A percentile compares a stretch with the other conserved stretches of the same genome.
phyloP scores from a whole-genome alignment of 192 early-diverging fungal genomes.

The Allomyces macrogynus region DNA sequence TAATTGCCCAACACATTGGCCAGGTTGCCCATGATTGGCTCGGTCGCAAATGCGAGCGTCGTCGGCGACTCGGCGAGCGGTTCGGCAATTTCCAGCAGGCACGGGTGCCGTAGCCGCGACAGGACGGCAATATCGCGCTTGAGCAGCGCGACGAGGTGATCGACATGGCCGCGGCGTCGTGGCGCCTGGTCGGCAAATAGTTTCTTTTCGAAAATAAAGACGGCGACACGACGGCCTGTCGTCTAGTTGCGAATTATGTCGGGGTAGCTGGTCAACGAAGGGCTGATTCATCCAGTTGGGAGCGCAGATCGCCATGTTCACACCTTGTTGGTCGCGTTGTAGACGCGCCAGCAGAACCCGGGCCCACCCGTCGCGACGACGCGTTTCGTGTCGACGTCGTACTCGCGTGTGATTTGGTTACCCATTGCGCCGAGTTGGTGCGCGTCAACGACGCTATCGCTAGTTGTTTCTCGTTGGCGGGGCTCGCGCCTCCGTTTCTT shows the following conservation, averaged over 20 bases:
- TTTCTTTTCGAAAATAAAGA: conserved; percentile 23
- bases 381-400: too few relatives aligned
- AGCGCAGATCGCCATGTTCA: too few relatives aligned
- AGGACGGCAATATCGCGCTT: conserved; percentile 14
- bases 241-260: conserved; percentile 25
- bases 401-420: too few relatives aligned
- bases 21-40: conserved; percentile 42
- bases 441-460: too few relatives aligned
- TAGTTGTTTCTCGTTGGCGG: too few relatives aligned
- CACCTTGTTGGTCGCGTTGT: too few relatives aligned
- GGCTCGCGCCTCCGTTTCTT: too few relatives aligned
- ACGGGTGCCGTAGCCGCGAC: conserved; percentile 54
- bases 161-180: background rate
- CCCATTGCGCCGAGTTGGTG: too few relatives aligned
- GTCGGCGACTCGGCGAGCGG: conserved; percentile 44
- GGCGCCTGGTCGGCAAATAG: background rate
- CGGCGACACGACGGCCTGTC: conserved; percentile 35
- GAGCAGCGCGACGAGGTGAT: background rate
- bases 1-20: conserved; percentile 37
- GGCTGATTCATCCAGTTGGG: conserved; percentile 6
- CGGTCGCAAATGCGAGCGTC: conserved; percentile 52
- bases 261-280: conserved; percentile 14
- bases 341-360: too few relatives aligned
- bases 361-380: too few relatives aligned
- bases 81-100: conserved; percentile 52